Evolutionary conservation across 2,329 filamentous ascomycete genomes (phyloP), one percentile per base, ranked within the genome.

Genomic region (Colletotrichum tabaci): DNA sequence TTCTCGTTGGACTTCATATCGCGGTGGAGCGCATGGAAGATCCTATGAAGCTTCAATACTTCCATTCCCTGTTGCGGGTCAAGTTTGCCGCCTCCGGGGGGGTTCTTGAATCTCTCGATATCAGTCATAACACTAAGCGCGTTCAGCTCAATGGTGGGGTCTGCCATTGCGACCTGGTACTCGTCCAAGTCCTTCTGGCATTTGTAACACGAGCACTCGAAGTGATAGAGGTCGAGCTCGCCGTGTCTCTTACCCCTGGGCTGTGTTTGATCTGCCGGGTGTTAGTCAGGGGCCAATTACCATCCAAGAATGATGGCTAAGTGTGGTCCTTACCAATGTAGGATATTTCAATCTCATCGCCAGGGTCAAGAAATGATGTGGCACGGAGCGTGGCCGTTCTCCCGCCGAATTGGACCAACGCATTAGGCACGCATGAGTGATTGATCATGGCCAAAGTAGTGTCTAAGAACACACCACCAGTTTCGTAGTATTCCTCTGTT

Each of bases 401-500:
- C 4, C 87, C 87, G 49, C 85, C 75, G 63, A 91, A 91, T 53
- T 86, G 84, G 18, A 92, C 87, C 58, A 86, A 82, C 1, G 89
- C 88, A 74, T 90, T 91, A 4, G 90, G 90, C 2, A 86, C 77
- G 73, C 90, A 92, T 0, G 89, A 89, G 77, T 92, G 90, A 73
- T 92, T 92, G 26, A 85, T 84, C 85, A 91, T 89, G 69, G 89
- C 87, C 52, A 90, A 80, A 4, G 79, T 84, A 0, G 87, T 83
- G 73, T 90, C 87, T 47, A 91, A 80, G 72, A 89, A 91, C 40
- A 90, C 81, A 30, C 88, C 89, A 1, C 84, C 86, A 9, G 87
- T 78, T 42, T 72, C 67, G 47, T 52, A 53, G 74, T 91, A 88
- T 2, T 80, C 78, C 63, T 91, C 88, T 35, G 83, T 82, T 63